Base-by-base conservation (phyloP, 305 asterid genomes). In the Rubia balearica region DNA sequence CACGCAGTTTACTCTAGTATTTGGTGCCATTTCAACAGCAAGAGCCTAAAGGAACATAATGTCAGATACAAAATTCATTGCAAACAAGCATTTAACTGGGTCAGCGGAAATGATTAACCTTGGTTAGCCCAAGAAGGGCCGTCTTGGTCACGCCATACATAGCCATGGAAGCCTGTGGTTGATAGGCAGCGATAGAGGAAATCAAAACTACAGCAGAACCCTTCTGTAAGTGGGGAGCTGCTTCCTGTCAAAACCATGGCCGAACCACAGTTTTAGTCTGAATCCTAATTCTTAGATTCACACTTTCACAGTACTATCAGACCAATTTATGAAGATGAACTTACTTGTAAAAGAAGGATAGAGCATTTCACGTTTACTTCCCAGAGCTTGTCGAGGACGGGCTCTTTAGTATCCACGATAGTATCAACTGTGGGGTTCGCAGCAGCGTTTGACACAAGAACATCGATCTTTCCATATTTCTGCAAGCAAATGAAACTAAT, bases 61-160 rank as follows among this genome's bases (percentile, higher is more conserved):
- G 53, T 8, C 43, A 4, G 21, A 67, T 7, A 21, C 24, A 11
- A 62, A 33, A 19, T 49, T 43, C 68, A 61, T 7, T 33, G 51
- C 64, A 60, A 74, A 71, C 40, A 62, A 9, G 55, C 9, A n/a
- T 27, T 49, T 55, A 57, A 61, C 60, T 22, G 33, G 11, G 67
- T 46, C 13, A 13, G 21, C 10, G 19, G 14, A 72, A 24, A 63
- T 46, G 6, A n/a, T 40, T n/a, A 65, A 88, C 98, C 92, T 91
- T 89, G 64, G 98, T 91, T 73, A 91, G 94, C 49, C 98, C 98
- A 56, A 92, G 83, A 77, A 92, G 92, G 49, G 98, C 91, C 1
- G 98, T 92, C 83, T 89, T 92, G 63, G 96, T 92, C 70, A 88
- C 94, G 19, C 96, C 94, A 66, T 92, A 92, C 96, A 92, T 92